Evolutionary conservation across 371 early-diverging fungal genomes (phyloP), one percentile per base, ranked within the genome.

Genomic region (Syncephalastrum sp.): DNA sequence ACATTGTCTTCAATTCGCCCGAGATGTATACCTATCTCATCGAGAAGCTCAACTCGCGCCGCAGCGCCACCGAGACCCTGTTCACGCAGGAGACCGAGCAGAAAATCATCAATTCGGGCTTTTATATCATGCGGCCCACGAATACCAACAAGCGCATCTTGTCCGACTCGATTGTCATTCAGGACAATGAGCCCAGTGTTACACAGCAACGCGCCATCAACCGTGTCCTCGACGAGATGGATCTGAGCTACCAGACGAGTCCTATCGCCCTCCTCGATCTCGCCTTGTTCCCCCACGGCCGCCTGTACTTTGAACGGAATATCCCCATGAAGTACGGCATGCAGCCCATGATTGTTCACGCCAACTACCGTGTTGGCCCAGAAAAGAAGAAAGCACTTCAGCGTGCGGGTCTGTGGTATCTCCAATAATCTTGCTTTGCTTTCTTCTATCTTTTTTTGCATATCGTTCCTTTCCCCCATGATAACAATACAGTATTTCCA

Each of bases 161-260:
- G 50, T 68, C 61, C 14, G 67, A 68, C 7, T 69, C 76, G 5
- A 75, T 79, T 48, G 53, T 61, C 10, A 79, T 79, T 38, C 72
- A 73, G 49, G 79, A 79, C 42, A 66, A 67, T 38, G 69, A 68
- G 29, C 70, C 73, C 14, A 25, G 71, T 27, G 74, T 75, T 17
- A 79, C 79, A n/a, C 79, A 79, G 44, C 79, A 79, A 56, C 57
- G 67, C 10, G 79, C 79, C n/a, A 75, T 79, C 53, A 79, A 75
- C 38, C 64, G 72, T 23, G 65, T 75, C 2, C 43, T 79, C 21
- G 68, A 74, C 42, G 72, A 75, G 15, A 56, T 75, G 56, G 63
- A 79, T 44, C 59, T 73, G 5, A 64, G 59, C n/a, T 75, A 72
- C 46, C 75, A 70, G n/a, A 65, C 64, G n/a, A 75, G 76, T 27